phyloP scores from a whole-genome alignment of 108 stramenopile species.

The Skeletonema grethae region DNA sequence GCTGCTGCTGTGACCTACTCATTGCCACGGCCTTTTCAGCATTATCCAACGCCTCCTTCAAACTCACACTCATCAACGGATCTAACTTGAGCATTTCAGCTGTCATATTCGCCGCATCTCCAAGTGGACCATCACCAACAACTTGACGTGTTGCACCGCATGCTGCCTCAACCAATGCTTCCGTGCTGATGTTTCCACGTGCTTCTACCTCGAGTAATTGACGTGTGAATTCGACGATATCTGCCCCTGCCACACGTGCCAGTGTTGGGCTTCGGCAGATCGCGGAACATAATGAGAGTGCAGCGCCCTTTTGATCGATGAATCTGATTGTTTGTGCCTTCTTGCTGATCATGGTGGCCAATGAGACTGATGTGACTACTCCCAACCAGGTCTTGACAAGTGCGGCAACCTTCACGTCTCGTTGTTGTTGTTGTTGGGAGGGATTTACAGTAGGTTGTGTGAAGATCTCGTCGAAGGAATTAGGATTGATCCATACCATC shows the following conservation, averaged over 20 bases:
- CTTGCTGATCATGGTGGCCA: slow-evolving; percentile 28
- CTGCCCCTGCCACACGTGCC: slow-evolving; percentile 23
- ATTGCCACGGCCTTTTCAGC: slow-evolving; percentile 27
- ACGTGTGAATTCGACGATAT: slow-evolving; percentile 25
- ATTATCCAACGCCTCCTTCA: slow-evolving; percentile 40
- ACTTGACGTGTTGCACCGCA: slow-evolving; percentile 37
- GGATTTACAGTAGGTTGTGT: slow-evolving; percentile 1
- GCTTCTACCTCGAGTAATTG: slow-evolving; percentile 27
- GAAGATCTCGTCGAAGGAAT: slow-evolving; percentile 30
- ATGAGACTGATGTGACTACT: slow-evolving; percentile 30
- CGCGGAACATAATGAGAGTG: slow-evolving; percentile 31
- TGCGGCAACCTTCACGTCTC: slow-evolving; percentile 17
- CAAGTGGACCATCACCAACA: slow-evolving; percentile 43
- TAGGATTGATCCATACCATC: slow-evolving; percentile 37
- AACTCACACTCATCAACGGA: slow-evolving; percentile 38
- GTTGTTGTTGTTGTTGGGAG: background rate
- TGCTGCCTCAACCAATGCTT: slow-evolving; percentile 33
- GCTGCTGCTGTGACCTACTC: background rate
- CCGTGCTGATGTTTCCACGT: slow-evolving; percentile 17
- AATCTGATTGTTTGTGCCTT: slow-evolving; percentile 28
- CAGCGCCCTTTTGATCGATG: slow-evolving; percentile 44
- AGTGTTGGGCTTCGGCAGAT: slow-evolving; percentile 27
- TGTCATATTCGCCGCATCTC: slow-evolving; percentile 23
- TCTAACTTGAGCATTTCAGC: slow-evolving; percentile 38
- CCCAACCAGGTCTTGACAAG: slow-evolving; percentile 24